A percentile compares a stretch with the other conserved stretches of the same genome.
Evolutionary conservation across 805 yeast species (phyloP).

Genomic region (Zygosaccharomyces kombuchaensis): DNA sequence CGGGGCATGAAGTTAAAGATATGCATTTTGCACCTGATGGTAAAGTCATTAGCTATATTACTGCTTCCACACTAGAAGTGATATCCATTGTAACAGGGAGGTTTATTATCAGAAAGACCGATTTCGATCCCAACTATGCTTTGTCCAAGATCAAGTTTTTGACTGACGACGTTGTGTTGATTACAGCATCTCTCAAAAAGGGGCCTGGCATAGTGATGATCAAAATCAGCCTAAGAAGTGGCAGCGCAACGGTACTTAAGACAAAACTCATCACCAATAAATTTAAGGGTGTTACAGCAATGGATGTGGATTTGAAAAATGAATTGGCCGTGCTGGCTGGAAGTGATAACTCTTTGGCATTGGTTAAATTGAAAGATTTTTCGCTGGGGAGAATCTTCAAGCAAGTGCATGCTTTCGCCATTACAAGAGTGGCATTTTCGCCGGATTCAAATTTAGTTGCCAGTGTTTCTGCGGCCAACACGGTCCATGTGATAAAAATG

Average conservation of each 20-base stretch:
- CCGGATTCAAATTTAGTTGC: slow-evolving; percentile 65
- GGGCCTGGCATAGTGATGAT: slow-evolving; percentile 39
- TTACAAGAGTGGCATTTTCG: slow-evolving; percentile 67
- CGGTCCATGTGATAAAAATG: slow-evolving; percentile 57
- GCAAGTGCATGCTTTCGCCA: slow-evolving; percentile 71
- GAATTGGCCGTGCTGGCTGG: slow-evolving; percentile 42
- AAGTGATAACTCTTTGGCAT: slow-evolving; percentile 58
- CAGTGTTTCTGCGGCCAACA: slow-evolving; percentile 71
- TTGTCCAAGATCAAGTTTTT: slow-evolving; percentile 38
- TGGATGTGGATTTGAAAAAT: slow-evolving; percentile 38
- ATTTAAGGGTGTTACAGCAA: slow-evolving; percentile 52
- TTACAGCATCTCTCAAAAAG: slow-evolving; percentile 43
- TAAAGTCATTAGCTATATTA: slow-evolving; percentile 57
- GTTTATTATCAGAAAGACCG: slow-evolving; percentile 35
- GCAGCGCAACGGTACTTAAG: slow-evolving; percentile 19
- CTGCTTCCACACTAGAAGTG: slow-evolving; percentile 47
- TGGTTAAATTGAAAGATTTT: slow-evolving; percentile 52
- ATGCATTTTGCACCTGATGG: slow-evolving; percentile 66
- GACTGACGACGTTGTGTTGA: slow-evolving; percentile 34
- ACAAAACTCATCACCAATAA: slow-evolving; percentile 30
- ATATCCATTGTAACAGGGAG: slow-evolving; percentile 41
- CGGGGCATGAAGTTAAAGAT: slow-evolving; percentile 58
- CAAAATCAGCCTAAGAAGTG: slow-evolving; percentile 27
- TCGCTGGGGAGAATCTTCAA: slow-evolving; percentile 46
- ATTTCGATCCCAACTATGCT: slow-evolving; percentile 32